phyloP scores from a whole-genome alignment of 2,329 filamentous ascomycete species.

The Trichoderma koningiopsis region DNA sequence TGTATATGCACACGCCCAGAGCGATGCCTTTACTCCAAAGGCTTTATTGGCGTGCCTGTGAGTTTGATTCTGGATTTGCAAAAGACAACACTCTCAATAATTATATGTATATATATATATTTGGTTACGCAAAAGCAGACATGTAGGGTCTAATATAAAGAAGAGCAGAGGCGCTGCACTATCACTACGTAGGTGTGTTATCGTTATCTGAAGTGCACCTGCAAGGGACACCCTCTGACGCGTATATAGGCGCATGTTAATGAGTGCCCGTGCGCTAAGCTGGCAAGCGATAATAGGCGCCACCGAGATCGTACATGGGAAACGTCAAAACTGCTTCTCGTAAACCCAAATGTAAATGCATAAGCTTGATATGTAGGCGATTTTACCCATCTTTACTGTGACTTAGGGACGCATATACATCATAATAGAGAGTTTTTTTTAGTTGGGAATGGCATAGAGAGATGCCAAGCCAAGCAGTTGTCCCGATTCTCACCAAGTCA shows the following conservation, averaged over 20 bases:
- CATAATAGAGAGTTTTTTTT: not conserved
- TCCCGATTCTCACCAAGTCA: not conserved
- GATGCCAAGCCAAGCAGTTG: not conserved
- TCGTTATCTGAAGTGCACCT: not conserved
- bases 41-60: no score
- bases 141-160: not conserved
- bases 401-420: not conserved
- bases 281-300: not conserved
- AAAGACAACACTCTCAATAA: not conserved
- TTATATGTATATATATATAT: not conserved
- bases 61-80: no score
- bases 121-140: not conserved
- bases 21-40: not conserved
- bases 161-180: not conserved
- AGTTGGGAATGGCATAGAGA: not conserved
- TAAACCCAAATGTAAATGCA: not conserved
- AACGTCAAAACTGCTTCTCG: not conserved
- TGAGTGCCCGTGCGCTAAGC: not conserved
- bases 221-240: not conserved
- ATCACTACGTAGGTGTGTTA: not conserved
- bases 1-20: conserved; percentile 7
- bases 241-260: not conserved
- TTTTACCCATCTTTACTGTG: not conserved
- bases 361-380: not conserved
- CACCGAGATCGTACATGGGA: not conserved